Percentiles rank a stretch among this genome's conserved stretches.
Evolutionary conservation across 805 yeast genomes (phyloP).

Genomic region (Yamadazyma olivae): DNA sequence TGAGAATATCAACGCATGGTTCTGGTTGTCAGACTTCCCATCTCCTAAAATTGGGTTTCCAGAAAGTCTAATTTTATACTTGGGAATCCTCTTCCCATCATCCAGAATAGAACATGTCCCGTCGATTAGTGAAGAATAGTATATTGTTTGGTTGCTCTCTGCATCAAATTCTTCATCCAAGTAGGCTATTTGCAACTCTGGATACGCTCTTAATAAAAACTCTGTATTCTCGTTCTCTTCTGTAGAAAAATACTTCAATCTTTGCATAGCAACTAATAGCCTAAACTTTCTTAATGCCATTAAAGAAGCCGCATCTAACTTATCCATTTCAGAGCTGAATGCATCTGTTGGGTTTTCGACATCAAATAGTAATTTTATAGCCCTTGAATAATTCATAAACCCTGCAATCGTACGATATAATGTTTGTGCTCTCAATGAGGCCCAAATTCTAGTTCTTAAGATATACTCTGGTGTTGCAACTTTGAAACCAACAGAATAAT

Average conservation of each 20-base stretch:
- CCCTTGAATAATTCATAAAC: slow-evolving; percentile 97
- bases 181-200: slow-evolving; percentile 63
- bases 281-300: slow-evolving; percentile 85
- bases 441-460: slow-evolving; percentile 97
- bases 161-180: slow-evolving; percentile 88
- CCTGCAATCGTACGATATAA: slow-evolving; percentile 96
- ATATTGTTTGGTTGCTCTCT: slow-evolving; percentile 68
- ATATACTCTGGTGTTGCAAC: slow-evolving; percentile 97
- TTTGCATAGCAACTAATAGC: slow-evolving; percentile 83
- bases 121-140: slow-evolving; percentile 75
- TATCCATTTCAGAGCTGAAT: slow-evolving; percentile 28
- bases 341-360: slow-evolving; percentile 76
- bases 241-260: slow-evolving; percentile 65
- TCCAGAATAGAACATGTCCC: slow-evolving; percentile 70
- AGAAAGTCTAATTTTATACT: slow-evolving; percentile 67
- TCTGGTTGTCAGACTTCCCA: slow-evolving; percentile 95
- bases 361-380: slow-evolving; percentile 82
- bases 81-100: slow-evolving; percentile 33
- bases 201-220: slow-evolving; percentile 67
- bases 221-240: slow-evolving; percentile 81
- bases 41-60: slow-evolving; percentile 96
- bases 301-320: slow-evolving; percentile 44
- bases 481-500: slow-evolving; percentile 95
- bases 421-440: slow-evolving; percentile 95
- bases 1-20: slow-evolving; percentile 78